Evolutionary conservation across 768 basidiomycete species (phyloP).

Genomic region (Lactarius sanguifluus): DNA sequence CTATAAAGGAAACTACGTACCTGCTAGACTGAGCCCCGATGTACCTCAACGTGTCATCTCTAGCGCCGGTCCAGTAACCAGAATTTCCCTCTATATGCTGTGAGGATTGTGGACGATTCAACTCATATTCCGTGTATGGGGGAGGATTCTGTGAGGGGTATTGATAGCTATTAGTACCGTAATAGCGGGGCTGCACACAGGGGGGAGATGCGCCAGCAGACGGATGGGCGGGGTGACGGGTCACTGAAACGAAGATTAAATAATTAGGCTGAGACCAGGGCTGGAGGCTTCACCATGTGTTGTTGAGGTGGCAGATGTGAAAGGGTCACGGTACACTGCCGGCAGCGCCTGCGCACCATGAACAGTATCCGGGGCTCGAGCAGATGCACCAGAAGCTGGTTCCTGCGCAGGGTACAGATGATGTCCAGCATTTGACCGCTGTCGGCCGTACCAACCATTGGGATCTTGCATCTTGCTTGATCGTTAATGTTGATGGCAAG

Average conservation of each 20-base stretch:
- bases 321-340: constrained; percentile 55
- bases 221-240: constrained; percentile 62
- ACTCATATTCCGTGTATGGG: constrained; percentile 69
- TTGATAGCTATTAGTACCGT: constrained; percentile 37
- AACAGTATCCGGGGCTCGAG: constrained; percentile 46
- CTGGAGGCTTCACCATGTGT: constrained; percentile 55
- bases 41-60: constrained; percentile 61
- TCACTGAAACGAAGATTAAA: constrained; percentile 44
- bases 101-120: constrained; percentile 54
- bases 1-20: constrained; percentile 9
- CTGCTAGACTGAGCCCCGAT: constrained; percentile 47
- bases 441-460: constrained; percentile 26
- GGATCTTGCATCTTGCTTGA: constrained; percentile 21
- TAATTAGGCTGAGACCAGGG: constrained; percentile 1
- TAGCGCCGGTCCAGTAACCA: constrained; percentile 62
- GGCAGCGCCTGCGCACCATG: constrained; percentile 69
- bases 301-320: constrained; percentile 75
- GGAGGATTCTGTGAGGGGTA: constrained; percentile 42
- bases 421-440: constrained; percentile 8
- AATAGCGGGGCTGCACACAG: constrained; percentile 59
- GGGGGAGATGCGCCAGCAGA: constrained; percentile 59
- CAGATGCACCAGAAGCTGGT: constrained; percentile 7
- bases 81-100: constrained; percentile 46
- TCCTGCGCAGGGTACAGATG: constrained; percentile 20
- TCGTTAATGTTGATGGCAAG: constrained; percentile 11